Conservation (phyloP, 2,329 filamentous ascomycete genomes). For the Aspergillus viridinutans region DNA sequence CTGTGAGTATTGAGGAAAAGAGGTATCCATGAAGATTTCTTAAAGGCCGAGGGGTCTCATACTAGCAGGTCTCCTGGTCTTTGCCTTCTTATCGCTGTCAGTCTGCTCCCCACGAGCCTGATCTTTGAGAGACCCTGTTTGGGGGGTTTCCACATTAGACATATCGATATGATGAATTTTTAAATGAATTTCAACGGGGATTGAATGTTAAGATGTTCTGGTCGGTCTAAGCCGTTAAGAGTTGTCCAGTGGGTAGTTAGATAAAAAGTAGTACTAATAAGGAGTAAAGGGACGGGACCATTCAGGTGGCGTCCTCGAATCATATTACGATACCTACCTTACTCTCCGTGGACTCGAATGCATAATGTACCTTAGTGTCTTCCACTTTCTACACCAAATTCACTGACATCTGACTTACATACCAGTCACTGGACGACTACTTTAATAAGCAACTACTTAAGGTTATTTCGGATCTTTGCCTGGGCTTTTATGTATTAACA, state of each 20-base stretch:
- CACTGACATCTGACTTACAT: not conserved
- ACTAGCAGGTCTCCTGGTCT: constrained; percentile 91
- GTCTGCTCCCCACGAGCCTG: constrained; percentile 37
- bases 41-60: constrained; percentile 25
- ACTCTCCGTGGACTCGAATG: not conserved
- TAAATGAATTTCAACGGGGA: not conserved
- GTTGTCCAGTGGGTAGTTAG: not conserved
- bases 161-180: constrained; percentile 20
- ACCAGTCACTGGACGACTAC: not conserved
- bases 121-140: constrained; percentile 42
- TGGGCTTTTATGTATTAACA: too few relatives aligned
- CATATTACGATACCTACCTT: not conserved
- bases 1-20: constrained; percentile 13
- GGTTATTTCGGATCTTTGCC: not conserved
- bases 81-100: constrained; percentile 67
- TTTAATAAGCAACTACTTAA: not conserved
- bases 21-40: constrained; percentile 4
- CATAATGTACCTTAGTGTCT: not conserved
- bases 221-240: not conserved
- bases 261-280: not conserved
- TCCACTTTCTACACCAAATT: not conserved
- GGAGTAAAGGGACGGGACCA: not conserved
- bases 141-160: constrained; percentile 41
- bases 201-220: not conserved
- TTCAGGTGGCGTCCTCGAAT: not conserved